Evolutionary conservation across 306 rosid species (phyloP).

Genomic region (Rosa lucieae): DNA sequence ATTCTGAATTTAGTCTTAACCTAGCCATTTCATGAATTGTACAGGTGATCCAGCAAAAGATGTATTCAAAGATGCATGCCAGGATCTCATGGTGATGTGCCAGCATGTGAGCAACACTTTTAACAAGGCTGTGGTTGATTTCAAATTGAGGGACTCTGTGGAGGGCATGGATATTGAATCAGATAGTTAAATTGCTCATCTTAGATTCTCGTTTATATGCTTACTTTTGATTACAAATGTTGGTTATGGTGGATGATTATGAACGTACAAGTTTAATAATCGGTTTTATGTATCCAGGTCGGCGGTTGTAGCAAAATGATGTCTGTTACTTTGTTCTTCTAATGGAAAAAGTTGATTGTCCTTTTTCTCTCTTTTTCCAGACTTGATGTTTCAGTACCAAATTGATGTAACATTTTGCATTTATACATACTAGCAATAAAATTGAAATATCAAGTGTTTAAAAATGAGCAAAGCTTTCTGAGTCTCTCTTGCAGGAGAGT

Average conservation of each 20-base stretch:
- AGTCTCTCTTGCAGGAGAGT: too few relatives aligned
- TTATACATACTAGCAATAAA: background rate
- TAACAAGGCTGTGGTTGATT: conserved; percentile 60
- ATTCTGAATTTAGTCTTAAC: background rate
- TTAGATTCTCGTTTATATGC: background rate
- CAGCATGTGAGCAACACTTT: conserved; percentile 70
- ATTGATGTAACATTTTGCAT: background rate
- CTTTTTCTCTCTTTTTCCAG: background rate
- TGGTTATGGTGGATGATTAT: background rate
- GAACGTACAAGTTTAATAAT: background rate
- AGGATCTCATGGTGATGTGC: conserved; percentile 70
- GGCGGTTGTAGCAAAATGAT: background rate
- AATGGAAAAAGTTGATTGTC: background rate
- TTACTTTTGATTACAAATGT: background rate
- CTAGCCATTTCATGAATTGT: conserved; percentile 10
- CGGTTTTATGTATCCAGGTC: too few relatives aligned
- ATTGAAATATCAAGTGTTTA: background rate
- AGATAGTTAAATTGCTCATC: background rate
- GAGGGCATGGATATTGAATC: conserved; percentile 33
- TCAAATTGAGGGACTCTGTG: conserved; percentile 31
- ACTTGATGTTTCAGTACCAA: background rate
- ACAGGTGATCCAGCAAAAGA: conserved; percentile 70
- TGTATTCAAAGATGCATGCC: conserved; percentile 68
- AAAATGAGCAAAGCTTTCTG: background rate
- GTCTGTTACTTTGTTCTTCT: background rate